A percentile compares a stretch with the other conserved stretches of the same genome.
These are phyloP conservation scores for Schizochytrium sp. DNA, from an alignment of 108 stramenopile genomes.

Conservation along the genomic window DNA sequence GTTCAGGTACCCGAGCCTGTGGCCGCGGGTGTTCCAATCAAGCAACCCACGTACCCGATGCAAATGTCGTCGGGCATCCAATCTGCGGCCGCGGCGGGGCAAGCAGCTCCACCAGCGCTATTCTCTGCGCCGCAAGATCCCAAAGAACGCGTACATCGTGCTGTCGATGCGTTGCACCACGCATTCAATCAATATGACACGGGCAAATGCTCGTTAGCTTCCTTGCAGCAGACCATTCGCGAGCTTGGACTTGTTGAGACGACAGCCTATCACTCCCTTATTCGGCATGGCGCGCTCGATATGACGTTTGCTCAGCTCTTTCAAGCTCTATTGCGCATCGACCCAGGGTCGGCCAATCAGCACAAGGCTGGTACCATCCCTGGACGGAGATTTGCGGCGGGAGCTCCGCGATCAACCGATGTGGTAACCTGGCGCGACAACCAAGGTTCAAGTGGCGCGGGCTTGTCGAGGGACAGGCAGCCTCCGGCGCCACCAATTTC, in stretches of 20 bases:
- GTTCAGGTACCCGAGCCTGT: background rate
- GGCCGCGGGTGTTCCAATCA: background rate
- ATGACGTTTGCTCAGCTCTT: background rate
- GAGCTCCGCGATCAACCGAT: background rate
- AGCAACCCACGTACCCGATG: background rate
- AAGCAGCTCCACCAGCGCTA: background rate
- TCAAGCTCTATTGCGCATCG: background rate
- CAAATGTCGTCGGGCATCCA: background rate
- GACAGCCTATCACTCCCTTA: background rate
- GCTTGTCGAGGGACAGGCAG: background rate
- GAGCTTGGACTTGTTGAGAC: background rate
- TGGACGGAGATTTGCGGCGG: background rate
- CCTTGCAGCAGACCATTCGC: background rate
- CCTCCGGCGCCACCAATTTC: background rate
- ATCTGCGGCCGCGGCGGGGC: background rate
- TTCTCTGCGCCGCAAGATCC: background rate
- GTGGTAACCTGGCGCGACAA: background rate
- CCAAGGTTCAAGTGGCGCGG: background rate
- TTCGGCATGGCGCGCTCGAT: background rate
- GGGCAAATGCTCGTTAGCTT: background rate
- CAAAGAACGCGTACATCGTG: background rate
- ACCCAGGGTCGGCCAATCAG: background rate
- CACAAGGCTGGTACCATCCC: background rate
- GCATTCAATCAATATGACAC: background rate
- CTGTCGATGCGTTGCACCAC: background rate